Evolutionary conservation across 208 protist genomes (phyloP), one percentile per base, ranked within the genome.

Genomic region (Acanthamoeba lenticulata): DNA sequence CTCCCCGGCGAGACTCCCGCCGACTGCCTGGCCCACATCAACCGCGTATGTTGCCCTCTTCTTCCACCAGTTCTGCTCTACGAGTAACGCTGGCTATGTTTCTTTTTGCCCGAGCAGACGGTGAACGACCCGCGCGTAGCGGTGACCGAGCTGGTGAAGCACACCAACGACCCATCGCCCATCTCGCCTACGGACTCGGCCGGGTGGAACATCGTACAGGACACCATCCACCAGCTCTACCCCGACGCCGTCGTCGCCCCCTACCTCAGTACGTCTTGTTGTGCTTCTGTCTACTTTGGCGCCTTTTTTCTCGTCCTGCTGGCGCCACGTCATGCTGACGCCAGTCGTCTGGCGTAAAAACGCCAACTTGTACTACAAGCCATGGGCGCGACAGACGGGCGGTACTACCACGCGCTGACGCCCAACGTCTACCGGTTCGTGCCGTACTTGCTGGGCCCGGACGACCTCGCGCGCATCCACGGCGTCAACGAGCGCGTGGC

Each of bases 351-450:
- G 11, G 15, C 0, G 36, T 79, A 11, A 9, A 9, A 7, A 3
- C 27, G 27, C 52, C 15, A 24, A n/a, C n/a, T n/a, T 21, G 57
- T 65, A 15, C 47, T 15, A 29, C 21, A 29, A 79, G 90, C 92
- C 44, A 57, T 95, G 89, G 94, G 83, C 7, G 94, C 90, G 19
- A 94, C 94, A 1, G 94, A 95, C 32, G 90, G 91, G 21, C 29
- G 90, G 15, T 52, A 92, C 36, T 95, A 95, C 42, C 83, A 93
- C 86, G 29, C 52, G 7, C 45, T 91, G 0, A 90, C 90, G 38
- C 13, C 19, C 7, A 94, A 91, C 36, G 79, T 95, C 9, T 95
- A 92, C 67, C 49, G 94, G 52, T 57, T 95, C 0, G 85, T 69
- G 2, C 94, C 94, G 52, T n/a, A 60, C 6, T 1, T 47, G 29